Evolutionary conservation across 2,329 filamentous ascomycete genomes (phyloP).

Genomic region (Penicillium sp.): DNA sequence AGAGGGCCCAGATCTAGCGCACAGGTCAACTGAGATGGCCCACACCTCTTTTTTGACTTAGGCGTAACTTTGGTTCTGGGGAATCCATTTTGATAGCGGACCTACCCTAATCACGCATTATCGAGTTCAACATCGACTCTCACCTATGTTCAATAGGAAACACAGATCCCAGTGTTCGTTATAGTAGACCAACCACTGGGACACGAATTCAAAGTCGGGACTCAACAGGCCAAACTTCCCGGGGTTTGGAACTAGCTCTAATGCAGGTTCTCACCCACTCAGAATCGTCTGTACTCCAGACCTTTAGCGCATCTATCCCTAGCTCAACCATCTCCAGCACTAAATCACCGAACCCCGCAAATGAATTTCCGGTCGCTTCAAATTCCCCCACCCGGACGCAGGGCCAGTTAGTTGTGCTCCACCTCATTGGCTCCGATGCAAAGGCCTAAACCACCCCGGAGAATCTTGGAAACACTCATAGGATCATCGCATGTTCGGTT

Average conservation of each 20-base stretch:
- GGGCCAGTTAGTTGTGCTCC: background rate
- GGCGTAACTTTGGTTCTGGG: background rate
- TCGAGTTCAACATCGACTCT: no score
- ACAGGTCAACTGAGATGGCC: background rate
- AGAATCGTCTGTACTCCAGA: background rate
- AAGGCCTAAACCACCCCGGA: no score
- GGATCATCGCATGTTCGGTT: no score
- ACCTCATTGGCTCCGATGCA: background rate
- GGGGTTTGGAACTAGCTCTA: no score
- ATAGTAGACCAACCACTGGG: background rate
- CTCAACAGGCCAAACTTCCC: no score
- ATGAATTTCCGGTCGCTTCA: background rate
- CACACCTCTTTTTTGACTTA: background rate
- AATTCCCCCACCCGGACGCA: no score
- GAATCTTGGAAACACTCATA: no score
- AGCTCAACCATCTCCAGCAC: background rate
- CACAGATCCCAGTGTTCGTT: background rate
- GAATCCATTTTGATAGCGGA: conserved; percentile 3
- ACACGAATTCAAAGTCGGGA: no score
- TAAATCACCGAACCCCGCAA: background rate
- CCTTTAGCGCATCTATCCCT: background rate
- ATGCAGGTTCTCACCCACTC: no score
- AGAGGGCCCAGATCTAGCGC: background rate
- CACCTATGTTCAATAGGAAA: background rate
- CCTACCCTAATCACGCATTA: background rate